Evolutionary conservation across 1,284 basidiomycete species (phyloP).

Genomic region (Fistulinella cinereoalba): DNA sequence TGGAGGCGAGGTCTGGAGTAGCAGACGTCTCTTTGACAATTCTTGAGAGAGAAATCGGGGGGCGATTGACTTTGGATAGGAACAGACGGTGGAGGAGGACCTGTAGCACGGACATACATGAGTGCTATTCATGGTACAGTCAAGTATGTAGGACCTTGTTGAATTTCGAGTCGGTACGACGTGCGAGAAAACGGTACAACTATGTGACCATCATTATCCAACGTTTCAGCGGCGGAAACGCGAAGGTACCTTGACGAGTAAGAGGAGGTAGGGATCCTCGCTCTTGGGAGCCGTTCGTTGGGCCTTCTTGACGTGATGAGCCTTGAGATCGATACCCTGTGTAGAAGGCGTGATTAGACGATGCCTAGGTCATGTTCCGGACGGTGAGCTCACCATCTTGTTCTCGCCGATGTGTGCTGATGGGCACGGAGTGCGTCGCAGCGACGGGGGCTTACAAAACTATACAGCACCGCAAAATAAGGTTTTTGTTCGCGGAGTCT

Average conservation of each 20-base stretch:
- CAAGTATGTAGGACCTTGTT: conserved; percentile 72
- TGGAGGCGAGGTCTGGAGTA: conserved; percentile 69
- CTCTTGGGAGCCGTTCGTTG: conserved; percentile 93
- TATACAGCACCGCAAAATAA: conserved; percentile 45
- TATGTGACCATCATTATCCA: conserved; percentile 34
- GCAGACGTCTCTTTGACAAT: conserved; percentile 79
- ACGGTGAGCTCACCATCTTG: conserved; percentile 74
- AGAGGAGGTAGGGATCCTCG: conserved; percentile 98
- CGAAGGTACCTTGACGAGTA: conserved; percentile 88
- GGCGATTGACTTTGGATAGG: conserved; percentile 97
- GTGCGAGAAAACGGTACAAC: conserved; percentile 99
- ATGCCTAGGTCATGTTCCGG: conserved; percentile 21
- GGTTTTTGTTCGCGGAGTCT: conserved; percentile 30
- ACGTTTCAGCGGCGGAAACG: conserved; percentile 1
- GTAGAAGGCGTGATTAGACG: conserved; percentile 15
- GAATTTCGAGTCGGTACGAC: conserved; percentile 94
- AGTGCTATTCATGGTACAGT: conserved; percentile 9
- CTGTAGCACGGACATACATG: conserved; percentile 36
- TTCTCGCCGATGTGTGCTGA: conserved; percentile 53
- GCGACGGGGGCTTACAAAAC: conserved; percentile 51
- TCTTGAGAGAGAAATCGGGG: conserved; percentile 91
- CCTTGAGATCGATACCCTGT: conserved; percentile 96
- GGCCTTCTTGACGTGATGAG: conserved; percentile 99
- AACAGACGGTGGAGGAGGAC: conserved; percentile 95
- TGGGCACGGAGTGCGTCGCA: conserved; percentile 34